These are phyloP conservation scores for Lachnum nothofagi DNA, from an alignment of 2,329 filamentous ascomycete species.

Conservation along the genomic window DNA sequence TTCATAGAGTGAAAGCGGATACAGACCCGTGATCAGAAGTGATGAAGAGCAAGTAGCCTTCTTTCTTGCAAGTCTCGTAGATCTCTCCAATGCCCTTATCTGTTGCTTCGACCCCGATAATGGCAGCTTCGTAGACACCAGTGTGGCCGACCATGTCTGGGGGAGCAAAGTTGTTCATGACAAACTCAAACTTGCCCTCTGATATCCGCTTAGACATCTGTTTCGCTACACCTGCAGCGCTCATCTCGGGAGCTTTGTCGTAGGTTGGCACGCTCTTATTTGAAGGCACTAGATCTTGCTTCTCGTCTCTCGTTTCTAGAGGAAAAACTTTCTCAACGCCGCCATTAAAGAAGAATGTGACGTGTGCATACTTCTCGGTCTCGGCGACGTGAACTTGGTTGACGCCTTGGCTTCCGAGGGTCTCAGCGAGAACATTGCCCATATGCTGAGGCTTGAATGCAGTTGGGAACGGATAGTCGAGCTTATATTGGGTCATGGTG, in stretches of 20 bases:
- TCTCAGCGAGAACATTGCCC: constrained; percentile 97
- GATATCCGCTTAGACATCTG: constrained; percentile 83
- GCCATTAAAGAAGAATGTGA: constrained; percentile 99
- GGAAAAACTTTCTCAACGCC: constrained; percentile 95
- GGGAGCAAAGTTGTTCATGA: constrained; percentile 99
- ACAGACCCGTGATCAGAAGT: constrained; percentile 85
- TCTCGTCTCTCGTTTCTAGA: constrained; percentile 83
- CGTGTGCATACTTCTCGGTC: constrained; percentile 99
- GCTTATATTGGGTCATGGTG: constrained; percentile 99
- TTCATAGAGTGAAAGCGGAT: not conserved
- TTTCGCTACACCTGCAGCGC: constrained; percentile 79
- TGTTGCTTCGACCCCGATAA: constrained; percentile 77
- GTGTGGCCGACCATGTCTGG: constrained; percentile 99
- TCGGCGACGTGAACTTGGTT: constrained; percentile 96
- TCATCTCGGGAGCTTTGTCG: constrained; percentile 94
- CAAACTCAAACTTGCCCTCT: constrained; percentile 84
- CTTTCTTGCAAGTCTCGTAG: constrained; percentile 87
- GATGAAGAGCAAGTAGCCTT: constrained; percentile 89
- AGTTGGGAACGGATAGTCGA: constrained; percentile 83
- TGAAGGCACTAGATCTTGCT: constrained; percentile 71
- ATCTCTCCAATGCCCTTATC: constrained; percentile 92
- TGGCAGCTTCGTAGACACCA: constrained; percentile 90
- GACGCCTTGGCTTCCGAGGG: constrained; percentile 80
- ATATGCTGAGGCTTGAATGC: constrained; percentile 94
- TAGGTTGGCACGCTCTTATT: constrained; percentile 90